A percentile compares a stretch with the other conserved stretches of the same genome.
phyloP scores from a whole-genome alignment of 768 basidiomycete genomes.

The Mycena sanguinolenta region DNA sequence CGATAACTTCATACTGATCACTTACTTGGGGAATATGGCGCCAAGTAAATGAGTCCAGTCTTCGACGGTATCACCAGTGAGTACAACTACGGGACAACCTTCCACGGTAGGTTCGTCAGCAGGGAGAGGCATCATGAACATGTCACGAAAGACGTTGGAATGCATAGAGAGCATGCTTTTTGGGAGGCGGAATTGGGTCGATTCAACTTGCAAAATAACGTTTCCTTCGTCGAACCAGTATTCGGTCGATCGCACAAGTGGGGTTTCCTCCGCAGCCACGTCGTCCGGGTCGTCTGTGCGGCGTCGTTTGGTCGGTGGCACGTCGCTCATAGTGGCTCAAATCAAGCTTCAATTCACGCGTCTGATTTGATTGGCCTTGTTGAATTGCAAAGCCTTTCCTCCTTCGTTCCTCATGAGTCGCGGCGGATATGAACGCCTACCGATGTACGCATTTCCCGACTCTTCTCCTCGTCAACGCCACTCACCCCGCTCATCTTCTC shows the following conservation, averaged over 20 bases:
- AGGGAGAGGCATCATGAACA: slow-evolving; percentile 54
- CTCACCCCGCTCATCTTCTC: slow-evolving; percentile 31
- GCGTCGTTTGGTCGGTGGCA: slow-evolving; percentile 4
- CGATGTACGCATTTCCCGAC: slow-evolving; percentile 58
- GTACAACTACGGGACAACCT: slow-evolving; percentile 49
- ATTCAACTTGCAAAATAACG: slow-evolving; percentile 52
- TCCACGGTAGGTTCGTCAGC: slow-evolving; percentile 44
- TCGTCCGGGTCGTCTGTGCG: slow-evolving; percentile 10
- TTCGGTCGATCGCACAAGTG: not conserved
- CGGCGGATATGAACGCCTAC: slow-evolving; percentile 62
- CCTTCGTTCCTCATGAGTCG: slow-evolving; percentile 37
- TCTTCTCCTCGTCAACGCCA: slow-evolving; percentile 48
- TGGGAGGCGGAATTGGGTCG: slow-evolving; percentile 51
- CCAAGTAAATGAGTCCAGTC: slow-evolving; percentile 52
- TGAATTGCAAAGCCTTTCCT: not conserved
- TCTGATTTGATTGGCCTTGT: not conserved
- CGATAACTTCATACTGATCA: not conserved
- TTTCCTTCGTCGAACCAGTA: slow-evolving; percentile 58
- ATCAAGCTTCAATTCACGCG: not conserved
- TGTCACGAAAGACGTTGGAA: slow-evolving; percentile 55
- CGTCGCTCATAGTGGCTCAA: not conserved
- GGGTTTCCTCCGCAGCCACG: not conserved
- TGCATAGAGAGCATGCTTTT: slow-evolving; percentile 50
- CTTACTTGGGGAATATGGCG: slow-evolving; percentile 42
- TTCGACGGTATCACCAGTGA: slow-evolving; percentile 47